A percentile compares a stretch with the other conserved stretches of the same genome.
Conservation (phyloP, 1,284 basidiomycete species). For the Hemileia vastatrix region DNA sequence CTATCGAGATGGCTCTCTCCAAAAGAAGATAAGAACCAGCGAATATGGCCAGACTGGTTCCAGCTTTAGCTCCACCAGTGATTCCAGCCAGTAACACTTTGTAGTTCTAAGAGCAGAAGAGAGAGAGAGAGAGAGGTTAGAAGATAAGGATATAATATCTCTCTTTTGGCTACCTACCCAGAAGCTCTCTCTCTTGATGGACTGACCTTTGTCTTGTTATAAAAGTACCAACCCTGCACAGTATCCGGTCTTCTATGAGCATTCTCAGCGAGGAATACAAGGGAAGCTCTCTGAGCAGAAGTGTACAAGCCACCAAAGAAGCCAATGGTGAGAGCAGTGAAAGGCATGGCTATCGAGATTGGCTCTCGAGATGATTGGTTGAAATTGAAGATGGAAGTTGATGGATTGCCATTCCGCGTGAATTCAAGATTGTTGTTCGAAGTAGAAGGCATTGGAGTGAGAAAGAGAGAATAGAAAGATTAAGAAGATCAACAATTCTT, state of each 20-base stretch:
- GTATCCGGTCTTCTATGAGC: conserved; percentile 40
- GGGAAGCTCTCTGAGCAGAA: conserved; percentile 29
- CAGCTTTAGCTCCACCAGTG: conserved; percentile 32
- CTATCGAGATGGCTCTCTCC: conserved; percentile 24
- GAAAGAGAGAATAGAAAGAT: no score
- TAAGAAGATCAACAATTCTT: no score
- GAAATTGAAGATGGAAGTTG: no score
- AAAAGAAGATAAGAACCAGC: conserved; percentile 33
- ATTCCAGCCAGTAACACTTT: conserved; percentile 35
- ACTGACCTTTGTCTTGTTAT: conserved; percentile 40
- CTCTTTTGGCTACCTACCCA: background rate
- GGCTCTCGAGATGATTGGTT: no score
- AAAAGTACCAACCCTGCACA: conserved; percentile 44
- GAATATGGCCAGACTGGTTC: conserved; percentile 31
- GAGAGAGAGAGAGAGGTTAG: background rate
- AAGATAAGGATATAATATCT: background rate
- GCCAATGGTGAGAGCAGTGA: conserved; percentile 32
- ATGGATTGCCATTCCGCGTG: no score
- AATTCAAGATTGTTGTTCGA: no score
- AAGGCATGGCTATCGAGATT: conserved; percentile 22
- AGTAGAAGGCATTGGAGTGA: no score
- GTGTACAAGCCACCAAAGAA: conserved; percentile 33
- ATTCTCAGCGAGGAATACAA: conserved; percentile 43
- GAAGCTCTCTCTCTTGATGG: background rate
- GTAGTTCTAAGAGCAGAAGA: conserved; percentile 30